Evolutionary conservation across 2,329 filamentous ascomycete species (phyloP), one percentile per base, ranked within the genome.

Genomic region (Colletotrichum melonis): DNA sequence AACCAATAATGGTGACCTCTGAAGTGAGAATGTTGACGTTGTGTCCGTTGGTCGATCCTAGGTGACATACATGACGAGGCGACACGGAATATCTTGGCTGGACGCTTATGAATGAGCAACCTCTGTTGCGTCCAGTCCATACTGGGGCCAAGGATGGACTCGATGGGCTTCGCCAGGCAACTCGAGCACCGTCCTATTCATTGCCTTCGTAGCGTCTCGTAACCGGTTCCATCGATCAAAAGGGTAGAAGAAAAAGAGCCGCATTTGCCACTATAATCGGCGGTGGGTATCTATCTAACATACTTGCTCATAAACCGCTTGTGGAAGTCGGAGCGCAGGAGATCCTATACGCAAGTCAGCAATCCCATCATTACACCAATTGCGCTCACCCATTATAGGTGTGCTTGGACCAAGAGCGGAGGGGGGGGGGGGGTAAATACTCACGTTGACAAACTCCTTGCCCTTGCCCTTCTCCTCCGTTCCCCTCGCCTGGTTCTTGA

Each of bases 401-500:
- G 19, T 49, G 19, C 16, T 49, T 49, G 9, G 55, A 57, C 57
- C 19, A 56, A 19, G 38, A 59, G 49, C 60, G 54, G 38, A 57
- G 22, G 22, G 22, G 22, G 22, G 59, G 60, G 52, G 24, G 32
- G 32, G n/a, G 7, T 22, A 1, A 69, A 72, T 46, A 86, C 92
- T 85, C 82, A 94, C 95, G 81, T 99, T 99, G 83, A 99, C 95
- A 85, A 99, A 99, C 83, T 98, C 95, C 86, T 96, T 97, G 84
- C 89, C 91, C 86, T 95, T 91, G 75, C 93, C 92, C 86, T 93
- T 95, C 75, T 98, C 95, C 80, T 98, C 96, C 0, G 95, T 98
- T 9, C 96, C 97, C 72, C 97, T 90, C 42, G 96, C 97, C 85
- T 99, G 97, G 83, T 99, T 99, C 87, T 98, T 98, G 86, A 99